These are phyloP conservation scores for Asterochloris sp. DNA, from an alignment of 139 green algal species.

Conservation along the genomic window DNA sequence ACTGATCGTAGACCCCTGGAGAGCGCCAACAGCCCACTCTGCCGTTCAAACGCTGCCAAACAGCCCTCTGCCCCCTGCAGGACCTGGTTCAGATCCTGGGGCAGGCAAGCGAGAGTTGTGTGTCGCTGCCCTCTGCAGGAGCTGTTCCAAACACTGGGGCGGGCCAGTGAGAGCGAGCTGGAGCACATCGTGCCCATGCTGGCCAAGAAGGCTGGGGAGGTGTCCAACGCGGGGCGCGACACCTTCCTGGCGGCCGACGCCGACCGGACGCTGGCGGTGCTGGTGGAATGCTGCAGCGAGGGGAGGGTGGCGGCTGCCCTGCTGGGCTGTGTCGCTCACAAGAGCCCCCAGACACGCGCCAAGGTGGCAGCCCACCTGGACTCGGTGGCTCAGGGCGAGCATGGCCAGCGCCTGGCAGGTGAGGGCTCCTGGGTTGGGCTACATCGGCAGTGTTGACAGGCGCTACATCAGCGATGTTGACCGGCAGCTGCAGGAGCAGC, in stretches of 20 bases:
- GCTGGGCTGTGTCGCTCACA: conserved; percentile 40
- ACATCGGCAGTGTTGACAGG: neutral
- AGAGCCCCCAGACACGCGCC: conserved; percentile 42
- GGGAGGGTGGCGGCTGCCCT: conserved; percentile 42
- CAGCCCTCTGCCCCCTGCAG: too few relatives aligned
- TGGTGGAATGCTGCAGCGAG: conserved; percentile 43
- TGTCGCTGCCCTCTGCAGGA: conserved; percentile 38
- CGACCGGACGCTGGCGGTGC: conserved; percentile 52
- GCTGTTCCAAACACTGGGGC: conserved; percentile 46
- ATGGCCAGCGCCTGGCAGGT: conserved; percentile 5
- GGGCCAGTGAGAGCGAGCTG: conserved; percentile 60
- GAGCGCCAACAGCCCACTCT: too few relatives aligned
- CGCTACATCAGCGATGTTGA: neutral
- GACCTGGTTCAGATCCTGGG: too few relatives aligned
- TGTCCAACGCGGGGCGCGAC: conserved; percentile 69
- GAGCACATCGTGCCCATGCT: conserved; percentile 75
- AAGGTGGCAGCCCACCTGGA: conserved; percentile 64
- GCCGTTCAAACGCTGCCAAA: too few relatives aligned
- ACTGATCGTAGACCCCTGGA: too few relatives aligned
- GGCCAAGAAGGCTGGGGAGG: conserved; percentile 74
- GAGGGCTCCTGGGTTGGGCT: neutral
- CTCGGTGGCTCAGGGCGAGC: conserved; percentile 31
- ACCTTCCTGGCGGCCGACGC: conserved; percentile 78
- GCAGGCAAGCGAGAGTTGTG: too few relatives aligned
- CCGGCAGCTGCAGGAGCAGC: too few relatives aligned